Evolutionary conservation across 345 rosid genomes (phyloP), one percentile per base, ranked within the genome.

Genomic region (Brassica incana): DNA sequence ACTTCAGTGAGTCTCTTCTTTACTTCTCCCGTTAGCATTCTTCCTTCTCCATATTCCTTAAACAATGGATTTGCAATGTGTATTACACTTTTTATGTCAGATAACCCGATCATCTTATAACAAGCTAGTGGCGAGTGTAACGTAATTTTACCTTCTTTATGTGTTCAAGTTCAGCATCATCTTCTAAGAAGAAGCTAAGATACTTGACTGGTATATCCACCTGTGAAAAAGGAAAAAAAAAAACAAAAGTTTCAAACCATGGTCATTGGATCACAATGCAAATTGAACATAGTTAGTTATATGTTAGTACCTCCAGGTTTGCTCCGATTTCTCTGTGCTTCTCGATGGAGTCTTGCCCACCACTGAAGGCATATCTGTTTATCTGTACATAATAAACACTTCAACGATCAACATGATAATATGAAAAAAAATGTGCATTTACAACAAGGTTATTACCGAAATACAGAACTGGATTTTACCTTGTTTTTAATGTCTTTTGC

Each of bases 151-250:
- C 98, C 88, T 82, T 88, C 81, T 86, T 93, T 69, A 95, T 88
- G 85, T 88, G 89, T 72, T 93, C 94, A 43, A 90, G 94, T 80
- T 95, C 97, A 32, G 67, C 78, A 82, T 95, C 97, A 76, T 95
- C 98, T 72, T 93, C 97, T 1, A 93, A 81, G 83, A 89, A 95
- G 79, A 95, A 93, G 48, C 82, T 85, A 43, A 91, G 85, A 83
- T 91, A 95, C 84, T 95, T 93, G 18, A 91, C 64, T 5, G 96
- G 89, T 83, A 93, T 93, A 79, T 95, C 99, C 1, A 91, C 96
- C 99, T 91, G 88, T 71, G 23, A 50, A 83, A 61, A 1, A 72
- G 80, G 20, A 10, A 20, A 23, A 12, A 63, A 2, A 38, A 43
- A 33, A 33, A 33, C 23, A 20, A 20, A 20, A 20, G 23, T 20